phyloP scores from a whole-genome alignment of 2,329 filamentous ascomycete species.

The Chaetoscypha palmicola region DNA sequence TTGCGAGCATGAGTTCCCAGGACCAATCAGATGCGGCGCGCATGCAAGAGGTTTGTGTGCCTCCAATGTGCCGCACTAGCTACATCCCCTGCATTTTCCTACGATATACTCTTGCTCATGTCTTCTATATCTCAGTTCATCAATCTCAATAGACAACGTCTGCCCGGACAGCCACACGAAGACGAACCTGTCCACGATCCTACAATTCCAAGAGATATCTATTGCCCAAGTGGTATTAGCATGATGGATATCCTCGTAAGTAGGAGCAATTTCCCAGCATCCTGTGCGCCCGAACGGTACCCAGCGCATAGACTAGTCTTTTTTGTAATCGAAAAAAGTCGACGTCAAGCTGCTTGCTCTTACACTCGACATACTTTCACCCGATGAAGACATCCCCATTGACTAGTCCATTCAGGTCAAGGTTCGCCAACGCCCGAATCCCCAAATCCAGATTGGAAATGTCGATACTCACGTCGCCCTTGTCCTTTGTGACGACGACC shows the following conservation, averaged over 20 bases:
- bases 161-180: not conserved
- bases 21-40: not conserved
- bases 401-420: slow-evolving; percentile 12
- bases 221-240: slow-evolving; percentile 3
- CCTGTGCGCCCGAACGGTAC: too few relatives aligned
- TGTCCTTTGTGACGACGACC: slow-evolving; percentile 85
- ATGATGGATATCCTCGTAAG: slow-evolving; percentile 5
- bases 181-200: not conserved
- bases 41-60: not conserved
- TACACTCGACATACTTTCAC: not conserved
- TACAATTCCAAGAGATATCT: not conserved
- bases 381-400: not conserved
- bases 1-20: not conserved
- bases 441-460: slow-evolving; percentile 79
- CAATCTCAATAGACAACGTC: not conserved
- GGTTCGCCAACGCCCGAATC: slow-evolving; percentile 73
- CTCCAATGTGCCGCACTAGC: too few relatives aligned
- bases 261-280: too few relatives aligned
- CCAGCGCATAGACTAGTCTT: too few relatives aligned
- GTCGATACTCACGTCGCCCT: slow-evolving; percentile 93
- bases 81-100: not conserved
- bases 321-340: too few relatives aligned
- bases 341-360: too few relatives aligned
- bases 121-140: not conserved
- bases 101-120: not conserved